Conservation (phyloP, 306 rosid genomes). For the Notholithocarpus densiflorus region DNA sequence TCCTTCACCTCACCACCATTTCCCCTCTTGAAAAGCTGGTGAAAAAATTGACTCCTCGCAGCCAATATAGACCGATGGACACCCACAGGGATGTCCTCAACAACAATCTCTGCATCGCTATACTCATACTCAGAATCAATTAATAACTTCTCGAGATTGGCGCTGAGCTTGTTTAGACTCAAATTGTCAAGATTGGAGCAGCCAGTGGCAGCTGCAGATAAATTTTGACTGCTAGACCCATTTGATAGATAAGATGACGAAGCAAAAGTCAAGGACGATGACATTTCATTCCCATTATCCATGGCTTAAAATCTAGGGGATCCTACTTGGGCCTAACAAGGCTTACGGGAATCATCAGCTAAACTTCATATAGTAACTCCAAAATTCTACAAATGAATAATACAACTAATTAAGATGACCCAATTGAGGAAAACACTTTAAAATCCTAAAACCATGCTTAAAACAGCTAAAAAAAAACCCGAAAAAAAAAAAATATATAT, state of each 20-base stretch:
- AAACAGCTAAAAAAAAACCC: neutral
- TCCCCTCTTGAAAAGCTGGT: conserved; percentile 64
- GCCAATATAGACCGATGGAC: conserved; percentile 80
- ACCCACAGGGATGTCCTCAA: conserved; percentile 60
- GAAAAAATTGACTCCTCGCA: conserved; percentile 70
- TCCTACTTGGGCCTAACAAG: conserved; percentile 18
- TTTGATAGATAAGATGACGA: conserved; percentile 69
- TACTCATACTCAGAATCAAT: conserved; percentile 59
- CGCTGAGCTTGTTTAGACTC: conserved; percentile 70
- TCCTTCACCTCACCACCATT: conserved; percentile 39
- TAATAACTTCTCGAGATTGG: conserved; percentile 73
- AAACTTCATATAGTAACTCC: neutral
- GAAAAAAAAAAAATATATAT: too few species aligned
- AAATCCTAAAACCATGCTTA: neutral
- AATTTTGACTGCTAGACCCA: conserved; percentile 53
- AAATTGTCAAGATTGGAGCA: conserved; percentile 47
- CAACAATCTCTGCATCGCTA: conserved; percentile 70
- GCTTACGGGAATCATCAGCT: conserved; percentile 4
- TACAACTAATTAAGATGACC: conserved; percentile 8
- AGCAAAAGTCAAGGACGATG: conserved; percentile 77
- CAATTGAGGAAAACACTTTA: conserved; percentile 2
- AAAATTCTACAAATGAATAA: neutral
- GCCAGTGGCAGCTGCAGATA: conserved; percentile 35
- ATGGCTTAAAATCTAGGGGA: conserved; percentile 25
- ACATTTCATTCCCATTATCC: conserved; percentile 65